A percentile compares a stretch with the other conserved stretches of the same genome.
These are phyloP conservation scores for Neurospora discreta DNA, from an alignment of 495 filamentous ascomycete genomes.

Conservation along the genomic window DNA sequence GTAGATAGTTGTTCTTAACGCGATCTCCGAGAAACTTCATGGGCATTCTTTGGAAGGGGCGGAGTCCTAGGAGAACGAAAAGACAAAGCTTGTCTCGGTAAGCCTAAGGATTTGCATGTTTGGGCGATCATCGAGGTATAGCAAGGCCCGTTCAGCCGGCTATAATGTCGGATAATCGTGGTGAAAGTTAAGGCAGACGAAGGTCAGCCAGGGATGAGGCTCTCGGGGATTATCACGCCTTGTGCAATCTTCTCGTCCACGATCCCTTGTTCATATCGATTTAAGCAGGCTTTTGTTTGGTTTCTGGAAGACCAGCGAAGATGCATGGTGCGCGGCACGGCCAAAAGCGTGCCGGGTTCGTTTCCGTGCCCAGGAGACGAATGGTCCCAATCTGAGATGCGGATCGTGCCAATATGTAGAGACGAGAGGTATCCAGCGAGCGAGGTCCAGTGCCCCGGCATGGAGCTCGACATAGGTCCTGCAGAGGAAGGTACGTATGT, in stretches of 20 bases:
- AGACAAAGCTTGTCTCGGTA: not conserved
- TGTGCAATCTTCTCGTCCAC: not conserved
- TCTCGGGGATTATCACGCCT: not conserved
- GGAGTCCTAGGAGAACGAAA: not conserved
- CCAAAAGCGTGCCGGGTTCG: not conserved
- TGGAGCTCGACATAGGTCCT: not conserved
- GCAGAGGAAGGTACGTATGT: not conserved
- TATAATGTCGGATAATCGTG: not conserved
- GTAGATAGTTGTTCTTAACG: not conserved
- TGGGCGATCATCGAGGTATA: not conserved
- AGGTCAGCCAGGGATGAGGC: not conserved
- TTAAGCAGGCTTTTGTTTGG: conserved; percentile 2
- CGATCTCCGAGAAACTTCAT: not conserved
- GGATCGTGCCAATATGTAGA: not conserved
- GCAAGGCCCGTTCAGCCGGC: not conserved
- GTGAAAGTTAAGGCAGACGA: not conserved
- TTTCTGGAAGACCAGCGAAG: conserved; percentile 11
- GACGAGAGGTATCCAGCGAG: not conserved
- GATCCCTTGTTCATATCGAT: not conserved
- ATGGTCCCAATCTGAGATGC: not conserved
- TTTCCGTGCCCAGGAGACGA: not conserved
- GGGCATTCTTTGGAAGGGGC: not conserved
- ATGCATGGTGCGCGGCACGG: conserved; percentile 1
- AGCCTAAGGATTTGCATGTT: not conserved
- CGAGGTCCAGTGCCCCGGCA: not conserved